Percentiles rank a stretch among this genome's conserved stretches.
These are phyloP conservation scores for Didymella lethalis DNA, from an alignment of 2,329 filamentous ascomycete genomes.

Conservation along the genomic window DNA sequence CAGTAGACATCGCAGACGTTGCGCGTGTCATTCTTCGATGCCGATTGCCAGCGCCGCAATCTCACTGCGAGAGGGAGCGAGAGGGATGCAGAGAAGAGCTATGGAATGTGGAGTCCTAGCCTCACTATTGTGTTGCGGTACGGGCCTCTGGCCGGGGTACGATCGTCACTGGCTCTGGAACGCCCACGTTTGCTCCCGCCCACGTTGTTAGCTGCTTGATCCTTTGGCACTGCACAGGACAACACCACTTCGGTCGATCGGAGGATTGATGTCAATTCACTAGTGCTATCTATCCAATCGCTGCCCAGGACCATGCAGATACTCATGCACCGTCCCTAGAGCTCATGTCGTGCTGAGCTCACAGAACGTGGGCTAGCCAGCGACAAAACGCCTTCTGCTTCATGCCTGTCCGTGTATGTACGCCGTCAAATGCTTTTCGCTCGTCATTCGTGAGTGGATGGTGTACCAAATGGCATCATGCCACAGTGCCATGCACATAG, in stretches of 20 bases:
- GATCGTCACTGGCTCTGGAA: conserved; percentile 34
- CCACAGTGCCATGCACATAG: conserved; percentile 12
- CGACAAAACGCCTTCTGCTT: conserved; percentile 12
- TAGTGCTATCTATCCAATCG: conserved; percentile 28
- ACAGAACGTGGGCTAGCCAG: conserved; percentile 21
- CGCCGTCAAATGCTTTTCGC: conserved; percentile 11
- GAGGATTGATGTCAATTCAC: conserved; percentile 25
- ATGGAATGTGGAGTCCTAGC: conserved; percentile 40
- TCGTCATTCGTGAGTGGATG: conserved; percentile 8
- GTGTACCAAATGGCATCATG: conserved; percentile 28
- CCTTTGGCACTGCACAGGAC: conserved; percentile 27
- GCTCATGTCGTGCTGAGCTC: conserved; percentile 24
- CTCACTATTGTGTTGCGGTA: conserved; percentile 42
- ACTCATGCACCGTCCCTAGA: conserved; percentile 24
- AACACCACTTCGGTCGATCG: conserved; percentile 23
- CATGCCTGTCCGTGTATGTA: conserved; percentile 10
- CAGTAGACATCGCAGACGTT: conserved; percentile 9
- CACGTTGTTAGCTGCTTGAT: conserved; percentile 32
- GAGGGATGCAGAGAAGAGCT: conserved; percentile 38
- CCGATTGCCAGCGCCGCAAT: conserved; percentile 27
- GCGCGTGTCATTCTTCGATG: conserved; percentile 30
- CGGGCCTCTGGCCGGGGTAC: conserved; percentile 31
- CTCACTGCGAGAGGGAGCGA: conserved; percentile 37
- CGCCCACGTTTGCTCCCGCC: conserved; percentile 45
- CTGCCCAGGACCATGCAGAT: conserved; percentile 9